Evolutionary conservation across 2,329 filamentous ascomycete genomes (phyloP).

Genomic region (Penicillium fuscoglaucum): DNA sequence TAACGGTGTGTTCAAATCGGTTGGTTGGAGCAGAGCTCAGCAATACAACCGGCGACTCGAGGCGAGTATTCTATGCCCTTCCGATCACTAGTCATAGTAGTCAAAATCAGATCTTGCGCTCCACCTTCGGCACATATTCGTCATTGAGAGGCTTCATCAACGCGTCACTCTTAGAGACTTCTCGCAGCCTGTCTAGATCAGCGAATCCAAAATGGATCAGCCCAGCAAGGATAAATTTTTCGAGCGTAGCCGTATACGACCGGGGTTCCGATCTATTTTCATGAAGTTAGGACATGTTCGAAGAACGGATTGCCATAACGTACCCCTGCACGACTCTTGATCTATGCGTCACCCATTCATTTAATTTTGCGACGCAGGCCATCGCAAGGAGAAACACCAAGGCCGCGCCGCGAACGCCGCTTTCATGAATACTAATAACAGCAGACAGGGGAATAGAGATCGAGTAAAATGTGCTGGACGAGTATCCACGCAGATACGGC

Average conservation of each 20-base stretch:
- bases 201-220: neutral
- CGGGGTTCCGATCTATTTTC: neutral
- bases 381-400: neutral
- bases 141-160: neutral
- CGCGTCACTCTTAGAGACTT: neutral
- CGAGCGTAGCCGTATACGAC: neutral
- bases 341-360: neutral
- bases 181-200: neutral
- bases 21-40: neutral
- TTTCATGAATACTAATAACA: neutral
- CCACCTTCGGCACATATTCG: neutral
- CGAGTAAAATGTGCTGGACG: neutral
- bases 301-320: neutral
- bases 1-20: neutral
- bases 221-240: neutral
- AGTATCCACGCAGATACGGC: neutral
- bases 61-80: neutral
- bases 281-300: neutral
- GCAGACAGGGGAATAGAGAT: conserved; percentile 5
- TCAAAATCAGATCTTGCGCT: too few species aligned
- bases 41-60: neutral
- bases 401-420: neutral
- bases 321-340: neutral
- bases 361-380: neutral
- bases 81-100: too few species aligned